phyloP scores from a whole-genome alignment of 352 stramenopile species.

The Phytophthora sp. region DNA sequence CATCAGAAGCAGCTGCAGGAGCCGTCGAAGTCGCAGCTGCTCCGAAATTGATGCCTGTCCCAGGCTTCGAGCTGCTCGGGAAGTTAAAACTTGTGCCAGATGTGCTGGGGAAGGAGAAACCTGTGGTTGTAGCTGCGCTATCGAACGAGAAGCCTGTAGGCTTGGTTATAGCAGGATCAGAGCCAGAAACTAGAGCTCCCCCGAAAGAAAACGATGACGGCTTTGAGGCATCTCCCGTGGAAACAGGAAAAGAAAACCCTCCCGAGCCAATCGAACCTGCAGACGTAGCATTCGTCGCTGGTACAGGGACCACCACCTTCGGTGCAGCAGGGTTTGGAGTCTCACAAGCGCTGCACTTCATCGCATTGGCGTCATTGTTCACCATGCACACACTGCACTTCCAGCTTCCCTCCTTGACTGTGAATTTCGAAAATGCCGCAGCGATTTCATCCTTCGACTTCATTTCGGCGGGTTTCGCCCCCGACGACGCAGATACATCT shows the following conservation, averaged over 20 bases:
- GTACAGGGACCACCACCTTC: constrained; percentile 30
- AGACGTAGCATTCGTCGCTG: constrained; percentile 25
- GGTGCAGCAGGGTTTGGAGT: constrained; percentile 53
- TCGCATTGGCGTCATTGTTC: constrained; percentile 42
- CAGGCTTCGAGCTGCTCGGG: constrained; percentile 14
- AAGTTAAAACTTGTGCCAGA: constrained; percentile 31
- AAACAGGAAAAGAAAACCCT: constrained; percentile 48
- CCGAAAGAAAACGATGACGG: constrained; percentile 56
- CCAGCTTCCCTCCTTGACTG: constrained; percentile 60
- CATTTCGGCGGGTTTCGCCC: constrained; percentile 34
- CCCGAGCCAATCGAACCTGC: constrained; percentile 43
- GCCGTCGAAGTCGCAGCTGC: constrained; percentile 7
- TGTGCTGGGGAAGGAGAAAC: constrained; percentile 13
- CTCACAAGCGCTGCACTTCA: constrained; percentile 58
- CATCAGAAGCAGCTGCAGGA: neutral
- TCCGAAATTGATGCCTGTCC: constrained; percentile 15
- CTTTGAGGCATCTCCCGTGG: constrained; percentile 16
- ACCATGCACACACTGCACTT: constrained; percentile 65
- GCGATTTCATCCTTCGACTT: constrained; percentile 64
- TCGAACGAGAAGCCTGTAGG: constrained; percentile 39
- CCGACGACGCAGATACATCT: constrained; percentile 15
- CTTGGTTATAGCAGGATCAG: constrained; percentile 5
- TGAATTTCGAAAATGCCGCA: constrained; percentile 55
- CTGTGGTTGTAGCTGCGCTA: neutral
- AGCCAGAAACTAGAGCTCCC: constrained; percentile 1